These are phyloP conservation scores for Cercospora berteroae DNA, from an alignment of 2,329 filamentous ascomycete genomes.

Conservation along the genomic window DNA sequence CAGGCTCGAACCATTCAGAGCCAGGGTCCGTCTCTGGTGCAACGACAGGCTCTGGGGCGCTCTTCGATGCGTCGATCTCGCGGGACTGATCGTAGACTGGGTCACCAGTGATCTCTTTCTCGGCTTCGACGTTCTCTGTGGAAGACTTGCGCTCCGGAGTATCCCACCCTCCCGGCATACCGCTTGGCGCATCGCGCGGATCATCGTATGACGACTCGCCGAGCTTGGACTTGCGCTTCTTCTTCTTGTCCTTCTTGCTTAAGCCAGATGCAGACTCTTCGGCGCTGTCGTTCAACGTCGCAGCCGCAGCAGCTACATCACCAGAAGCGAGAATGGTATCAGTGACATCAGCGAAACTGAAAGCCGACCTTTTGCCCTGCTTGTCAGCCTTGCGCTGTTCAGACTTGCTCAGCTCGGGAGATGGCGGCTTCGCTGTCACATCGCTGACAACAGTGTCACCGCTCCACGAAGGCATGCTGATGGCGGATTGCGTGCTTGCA, in stretches of 20 bases:
- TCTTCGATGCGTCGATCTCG: slow-evolving; percentile 16
- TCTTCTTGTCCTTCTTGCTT: slow-evolving; percentile 35
- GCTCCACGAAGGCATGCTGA: slow-evolving; percentile 10
- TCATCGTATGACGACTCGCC: slow-evolving; percentile 38
- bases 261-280: slow-evolving; percentile 26
- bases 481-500: slow-evolving; percentile 4
- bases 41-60: slow-evolving; percentile 12
- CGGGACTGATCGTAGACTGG: slow-evolving; percentile 25
- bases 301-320: slow-evolving; percentile 29
- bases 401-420: slow-evolving; percentile 26
- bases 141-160: slow-evolving; percentile 19
- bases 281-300: slow-evolving; percentile 21
- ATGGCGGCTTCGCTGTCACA: slow-evolving; percentile 11
- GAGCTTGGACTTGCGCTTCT: slow-evolving; percentile 37
- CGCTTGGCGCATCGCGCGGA: slow-evolving; percentile 22
- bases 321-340: slow-evolving; percentile 31
- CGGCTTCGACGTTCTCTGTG: slow-evolving; percentile 27
- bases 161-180: slow-evolving; percentile 35
- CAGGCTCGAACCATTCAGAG: slow-evolving; percentile 19
- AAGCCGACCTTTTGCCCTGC: slow-evolving; percentile 12
- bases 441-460: slow-evolving; percentile 9
- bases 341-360: slow-evolving; percentile 33
- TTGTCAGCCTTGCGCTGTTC: slow-evolving; percentile 31
- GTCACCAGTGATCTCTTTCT: slow-evolving; percentile 13
- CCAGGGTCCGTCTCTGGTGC: slow-evolving; percentile 28